Percentiles rank a stretch among this genome's conserved stretches.
These are phyloP conservation scores for Hypoxylon rubiginosum DNA, from an alignment of 2,329 filamentous ascomycete genomes.

Conservation along the genomic window DNA sequence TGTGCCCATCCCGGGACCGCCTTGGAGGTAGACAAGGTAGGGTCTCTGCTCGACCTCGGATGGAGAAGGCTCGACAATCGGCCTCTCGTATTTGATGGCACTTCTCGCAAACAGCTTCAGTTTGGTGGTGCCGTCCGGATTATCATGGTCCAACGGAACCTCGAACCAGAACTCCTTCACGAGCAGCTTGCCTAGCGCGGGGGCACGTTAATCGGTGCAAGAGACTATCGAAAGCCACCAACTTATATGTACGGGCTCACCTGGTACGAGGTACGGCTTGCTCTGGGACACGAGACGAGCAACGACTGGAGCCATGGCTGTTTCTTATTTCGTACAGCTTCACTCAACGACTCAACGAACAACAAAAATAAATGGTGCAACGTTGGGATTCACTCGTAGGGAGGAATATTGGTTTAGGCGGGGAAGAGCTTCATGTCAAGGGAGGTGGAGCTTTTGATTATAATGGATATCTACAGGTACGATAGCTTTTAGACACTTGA, in stretches of 20 bases:
- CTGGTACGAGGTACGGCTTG: slow-evolving; percentile 58
- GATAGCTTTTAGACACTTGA: background rate
- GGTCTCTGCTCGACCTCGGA: slow-evolving; percentile 61
- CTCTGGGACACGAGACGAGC: slow-evolving; percentile 53
- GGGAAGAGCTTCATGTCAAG: slow-evolving; percentile 28
- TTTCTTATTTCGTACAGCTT: background rate
- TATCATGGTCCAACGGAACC: slow-evolving; percentile 83
- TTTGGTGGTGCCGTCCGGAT: slow-evolving; percentile 67
- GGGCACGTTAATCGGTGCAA: slow-evolving; percentile 27
- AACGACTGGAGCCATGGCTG: slow-evolving; percentile 44
- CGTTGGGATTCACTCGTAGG: slow-evolving; percentile 1
- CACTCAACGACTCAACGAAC: background rate
- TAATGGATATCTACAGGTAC: background rate
- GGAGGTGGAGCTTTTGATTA: slow-evolving; percentile 17
- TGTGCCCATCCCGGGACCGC: slow-evolving; percentile 86
- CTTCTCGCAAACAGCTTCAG: slow-evolving; percentile 85
- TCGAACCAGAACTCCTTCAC: slow-evolving; percentile 89
- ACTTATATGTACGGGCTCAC: slow-evolving; percentile 37
- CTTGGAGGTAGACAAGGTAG: slow-evolving; percentile 82
- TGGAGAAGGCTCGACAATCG: slow-evolving; percentile 63
- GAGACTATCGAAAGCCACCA: background rate
- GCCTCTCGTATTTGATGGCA: slow-evolving; percentile 74
- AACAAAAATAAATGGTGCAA: background rate
- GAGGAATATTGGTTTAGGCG: slow-evolving; percentile 18
- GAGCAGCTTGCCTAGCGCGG: slow-evolving; percentile 73